Percentiles rank a stretch among this genome's conserved stretches.
These are phyloP conservation scores for Ziziphus jujuba DNA, from an alignment of 306 rosid species.

Conservation along the genomic window DNA sequence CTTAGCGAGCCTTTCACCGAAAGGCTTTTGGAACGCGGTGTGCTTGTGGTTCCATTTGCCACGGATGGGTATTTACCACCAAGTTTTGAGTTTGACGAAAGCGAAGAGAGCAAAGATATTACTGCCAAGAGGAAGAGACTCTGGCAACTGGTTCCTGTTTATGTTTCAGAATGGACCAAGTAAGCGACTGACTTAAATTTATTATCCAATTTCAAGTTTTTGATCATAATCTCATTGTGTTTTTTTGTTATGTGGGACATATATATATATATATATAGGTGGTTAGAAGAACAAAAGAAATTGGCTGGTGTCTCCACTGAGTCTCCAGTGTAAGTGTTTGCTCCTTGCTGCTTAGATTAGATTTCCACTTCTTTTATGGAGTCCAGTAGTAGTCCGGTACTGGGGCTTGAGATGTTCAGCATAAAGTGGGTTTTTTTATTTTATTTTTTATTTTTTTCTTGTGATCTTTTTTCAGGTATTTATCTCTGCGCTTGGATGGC, in stretches of 20 bases:
- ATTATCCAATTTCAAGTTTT: constrained; percentile 5
- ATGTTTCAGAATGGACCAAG: constrained; percentile 67
- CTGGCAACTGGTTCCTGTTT: constrained; percentile 77
- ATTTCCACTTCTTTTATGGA: background rate
- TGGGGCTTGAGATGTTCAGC: background rate
- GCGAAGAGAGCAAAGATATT: constrained; percentile 49
- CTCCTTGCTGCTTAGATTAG: background rate
- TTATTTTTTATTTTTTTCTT: background rate
- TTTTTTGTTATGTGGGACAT: background rate
- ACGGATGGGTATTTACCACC: constrained; percentile 66
- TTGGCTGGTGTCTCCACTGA: constrained; percentile 76
- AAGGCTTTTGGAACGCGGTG: constrained; percentile 80
- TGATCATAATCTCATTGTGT: constrained; percentile 1
- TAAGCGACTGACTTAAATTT: constrained; percentile 35
- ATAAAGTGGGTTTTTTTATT: too few relatives aligned
- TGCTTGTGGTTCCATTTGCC: constrained; percentile 75
- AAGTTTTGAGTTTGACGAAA: constrained; percentile 58
- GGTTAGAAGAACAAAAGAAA: constrained; percentile 91
- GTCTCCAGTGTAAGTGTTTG: constrained; percentile 81
- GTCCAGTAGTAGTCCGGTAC: background rate
- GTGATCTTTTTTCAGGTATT: constrained; percentile 47
- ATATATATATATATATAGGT: constrained; percentile 56
- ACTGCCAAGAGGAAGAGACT: constrained; percentile 68
- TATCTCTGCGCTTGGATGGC: constrained; percentile 89
- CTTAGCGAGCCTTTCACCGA: constrained; percentile 75